Conservation (phyloP, 192 early-diverging fungal species). For the Mortierella antarctica region DNA sequence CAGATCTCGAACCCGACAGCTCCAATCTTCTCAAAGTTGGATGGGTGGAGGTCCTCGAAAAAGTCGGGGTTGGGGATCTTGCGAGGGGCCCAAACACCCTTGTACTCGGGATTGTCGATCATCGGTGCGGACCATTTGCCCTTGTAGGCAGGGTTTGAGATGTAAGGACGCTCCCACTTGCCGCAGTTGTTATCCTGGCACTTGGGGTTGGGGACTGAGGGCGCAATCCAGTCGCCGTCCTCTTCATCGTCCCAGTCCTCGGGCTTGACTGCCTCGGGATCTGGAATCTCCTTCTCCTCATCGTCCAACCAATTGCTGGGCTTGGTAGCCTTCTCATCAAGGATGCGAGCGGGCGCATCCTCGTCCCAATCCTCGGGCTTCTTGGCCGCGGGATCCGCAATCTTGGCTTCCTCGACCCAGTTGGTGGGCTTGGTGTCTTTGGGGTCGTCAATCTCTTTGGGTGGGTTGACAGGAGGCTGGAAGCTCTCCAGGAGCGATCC, state of each 20-base stretch:
- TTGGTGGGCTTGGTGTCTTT: conserved; percentile 84
- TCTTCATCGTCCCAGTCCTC: conserved; percentile 94
- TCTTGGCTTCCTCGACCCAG: conserved; percentile 90
- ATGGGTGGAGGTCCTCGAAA: conserved; percentile 82
- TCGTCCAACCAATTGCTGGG: conserved; percentile 91
- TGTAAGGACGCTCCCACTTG: conserved; percentile 82
- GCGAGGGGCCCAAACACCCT: conserved; percentile 88
- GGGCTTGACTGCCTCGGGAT: conserved; percentile 85
- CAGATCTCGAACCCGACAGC: conserved; percentile 93
- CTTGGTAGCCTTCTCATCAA: conserved; percentile 81
- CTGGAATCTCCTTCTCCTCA: conserved; percentile 77
- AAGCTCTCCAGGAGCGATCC: conserved; percentile 86
- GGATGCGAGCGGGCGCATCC: conserved; percentile 82
- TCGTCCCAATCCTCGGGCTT: conserved; percentile 78
- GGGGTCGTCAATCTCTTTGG: conserved; percentile 80
- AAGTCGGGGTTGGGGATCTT: conserved; percentile 88
- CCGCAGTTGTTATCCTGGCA: conserved; percentile 83
- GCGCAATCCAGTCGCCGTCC: conserved; percentile 92
- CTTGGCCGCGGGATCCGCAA: conserved; percentile 73
- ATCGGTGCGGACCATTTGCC: conserved; percentile 88
- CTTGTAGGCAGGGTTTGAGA: conserved; percentile 88
- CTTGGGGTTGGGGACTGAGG: conserved; percentile 82
- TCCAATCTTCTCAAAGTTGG: conserved; percentile 83
- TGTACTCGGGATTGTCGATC: conserved; percentile 94
- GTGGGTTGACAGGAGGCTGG: conserved; percentile 87